A percentile compares a stretch with the other conserved stretches of the same genome.
Conservation (phyloP, 352 stramenopile genomes). For the Pythium brassicae region DNA sequence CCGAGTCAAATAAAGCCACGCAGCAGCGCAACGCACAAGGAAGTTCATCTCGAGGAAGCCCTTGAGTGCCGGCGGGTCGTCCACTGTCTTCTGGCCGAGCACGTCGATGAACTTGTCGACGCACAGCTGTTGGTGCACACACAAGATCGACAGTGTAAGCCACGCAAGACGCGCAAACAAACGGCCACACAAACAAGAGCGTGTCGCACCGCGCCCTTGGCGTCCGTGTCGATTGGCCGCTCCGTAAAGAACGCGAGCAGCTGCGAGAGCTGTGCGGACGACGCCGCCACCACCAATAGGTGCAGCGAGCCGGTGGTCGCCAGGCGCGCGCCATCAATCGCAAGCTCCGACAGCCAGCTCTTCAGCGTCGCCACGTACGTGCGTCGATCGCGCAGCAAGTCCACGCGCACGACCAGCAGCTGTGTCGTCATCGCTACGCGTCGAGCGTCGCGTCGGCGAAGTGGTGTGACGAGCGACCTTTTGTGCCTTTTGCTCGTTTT, state of each 20-base stretch:
- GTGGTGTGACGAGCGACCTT: too few relatives aligned
- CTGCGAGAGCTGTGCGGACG: slow-evolving; percentile 26
- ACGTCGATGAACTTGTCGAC: slow-evolving; percentile 75
- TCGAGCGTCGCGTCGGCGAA: too few relatives aligned
- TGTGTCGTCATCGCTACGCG: slow-evolving; percentile 26
- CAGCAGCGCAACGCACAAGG: slow-evolving; percentile 30
- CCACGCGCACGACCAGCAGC: slow-evolving; percentile 60
- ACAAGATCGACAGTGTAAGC: background rate
- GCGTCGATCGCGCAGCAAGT: slow-evolving; percentile 57
- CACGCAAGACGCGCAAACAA: background rate
- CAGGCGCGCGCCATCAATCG: slow-evolving; percentile 44
- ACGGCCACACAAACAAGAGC: background rate
- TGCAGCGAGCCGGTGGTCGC: slow-evolving; percentile 58
- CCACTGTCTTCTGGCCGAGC: slow-evolving; percentile 46
- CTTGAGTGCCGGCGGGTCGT: slow-evolving; percentile 30
- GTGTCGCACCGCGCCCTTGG: slow-evolving; percentile 33
- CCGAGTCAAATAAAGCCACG: too few relatives aligned
- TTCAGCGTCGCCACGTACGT: slow-evolving; percentile 58
- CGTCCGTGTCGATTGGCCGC: slow-evolving; percentile 54
- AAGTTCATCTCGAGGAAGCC: slow-evolving; percentile 81
- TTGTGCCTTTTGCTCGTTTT: too few relatives aligned
- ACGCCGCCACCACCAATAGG: slow-evolving; percentile 56
- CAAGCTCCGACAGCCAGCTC: slow-evolving; percentile 50
- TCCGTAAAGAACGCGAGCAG: slow-evolving; percentile 45
- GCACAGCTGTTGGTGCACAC: slow-evolving; percentile 28